Conservation (phyloP, 108 stramenopile genomes). For the Cylindrotheca closterium region DNA sequence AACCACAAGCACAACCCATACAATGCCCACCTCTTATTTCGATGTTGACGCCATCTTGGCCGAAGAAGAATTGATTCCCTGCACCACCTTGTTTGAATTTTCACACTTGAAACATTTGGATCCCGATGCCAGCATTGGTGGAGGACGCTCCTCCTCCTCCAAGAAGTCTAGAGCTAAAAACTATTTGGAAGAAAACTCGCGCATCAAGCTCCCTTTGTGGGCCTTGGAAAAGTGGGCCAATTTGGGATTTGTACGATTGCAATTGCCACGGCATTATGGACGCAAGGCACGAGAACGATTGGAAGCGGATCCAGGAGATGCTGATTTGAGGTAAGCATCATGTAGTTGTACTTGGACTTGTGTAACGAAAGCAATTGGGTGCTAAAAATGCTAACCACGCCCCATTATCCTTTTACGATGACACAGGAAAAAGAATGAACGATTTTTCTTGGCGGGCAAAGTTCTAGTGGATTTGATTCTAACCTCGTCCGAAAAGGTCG, state of each 20-base stretch:
- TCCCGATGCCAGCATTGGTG: conserved; percentile 43
- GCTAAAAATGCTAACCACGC: background rate
- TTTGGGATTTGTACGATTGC: conserved; percentile 59
- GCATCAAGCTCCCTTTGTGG: conserved; percentile 82
- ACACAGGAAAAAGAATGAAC: conserved; percentile 60
- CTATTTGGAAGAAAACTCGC: conserved; percentile 48
- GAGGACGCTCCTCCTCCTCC: background rate
- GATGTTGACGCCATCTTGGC: conserved; percentile 93
- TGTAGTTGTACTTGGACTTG: too few species aligned
- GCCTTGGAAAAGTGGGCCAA: conserved; percentile 74
- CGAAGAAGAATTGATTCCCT: conserved; percentile 93
- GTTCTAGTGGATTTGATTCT: conserved; percentile 53
- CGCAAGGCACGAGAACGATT: conserved; percentile 69
- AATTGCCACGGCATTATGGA: conserved; percentile 63
- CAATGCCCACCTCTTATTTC: conserved; percentile 82
- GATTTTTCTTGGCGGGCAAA: conserved; percentile 58
- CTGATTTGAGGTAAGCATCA: conserved; percentile 60
- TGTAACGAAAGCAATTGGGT: background rate
- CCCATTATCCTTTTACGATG: background rate
- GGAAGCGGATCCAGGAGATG: conserved; percentile 65
- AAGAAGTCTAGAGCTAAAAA: conserved; percentile 5
- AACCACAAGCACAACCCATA: too few species aligned
- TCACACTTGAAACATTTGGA: conserved; percentile 83
- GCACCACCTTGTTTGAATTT: conserved; percentile 79
- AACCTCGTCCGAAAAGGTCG: conserved; percentile 27